phyloP scores from a whole-genome alignment of 2,329 filamentous ascomycete genomes.

The Whalleya microplaca region DNA sequence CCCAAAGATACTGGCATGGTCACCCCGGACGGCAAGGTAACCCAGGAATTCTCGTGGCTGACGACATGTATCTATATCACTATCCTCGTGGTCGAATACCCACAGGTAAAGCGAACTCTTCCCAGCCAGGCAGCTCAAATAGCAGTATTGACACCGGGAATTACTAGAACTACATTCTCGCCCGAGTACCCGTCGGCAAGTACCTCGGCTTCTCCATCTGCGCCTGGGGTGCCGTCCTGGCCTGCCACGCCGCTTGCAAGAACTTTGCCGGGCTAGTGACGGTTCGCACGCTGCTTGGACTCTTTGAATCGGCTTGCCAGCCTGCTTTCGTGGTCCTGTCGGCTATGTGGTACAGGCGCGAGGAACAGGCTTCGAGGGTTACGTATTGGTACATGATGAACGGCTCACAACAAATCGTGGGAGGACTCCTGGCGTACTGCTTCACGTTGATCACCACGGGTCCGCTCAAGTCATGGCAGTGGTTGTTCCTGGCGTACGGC shows the following conservation, averaged over 20 bases:
- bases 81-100: slow-evolving; percentile 72
- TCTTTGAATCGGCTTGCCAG: slow-evolving; percentile 73
- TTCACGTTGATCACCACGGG: slow-evolving; percentile 56
- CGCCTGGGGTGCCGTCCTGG: slow-evolving; percentile 64
- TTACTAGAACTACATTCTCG: slow-evolving; percentile 54
- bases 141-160: background rate
- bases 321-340: slow-evolving; percentile 70
- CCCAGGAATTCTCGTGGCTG: slow-evolving; percentile 67
- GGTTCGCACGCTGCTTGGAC: slow-evolving; percentile 68
- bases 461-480: slow-evolving; percentile 67
- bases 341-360: slow-evolving; percentile 71
- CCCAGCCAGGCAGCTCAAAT: background rate
- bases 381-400: slow-evolving; percentile 83
- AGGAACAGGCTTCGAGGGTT: slow-evolving; percentile 68
- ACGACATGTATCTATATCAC: slow-evolving; percentile 76
- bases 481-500: slow-evolving; percentile 70
- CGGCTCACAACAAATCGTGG: slow-evolving; percentile 72
- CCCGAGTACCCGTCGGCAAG: slow-evolving; percentile 69
- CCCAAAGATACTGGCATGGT: slow-evolving; percentile 53
- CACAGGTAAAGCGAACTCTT: slow-evolving; percentile 47
- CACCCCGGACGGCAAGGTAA: slow-evolving; percentile 41
- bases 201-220: slow-evolving; percentile 67
- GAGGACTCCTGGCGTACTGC: slow-evolving; percentile 71
- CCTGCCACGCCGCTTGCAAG: slow-evolving; percentile 62
- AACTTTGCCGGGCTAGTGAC: slow-evolving; percentile 63